Base-by-base conservation (phyloP, 176 grass and related monocot genomes). In the Triticum timopheevii region DNA sequence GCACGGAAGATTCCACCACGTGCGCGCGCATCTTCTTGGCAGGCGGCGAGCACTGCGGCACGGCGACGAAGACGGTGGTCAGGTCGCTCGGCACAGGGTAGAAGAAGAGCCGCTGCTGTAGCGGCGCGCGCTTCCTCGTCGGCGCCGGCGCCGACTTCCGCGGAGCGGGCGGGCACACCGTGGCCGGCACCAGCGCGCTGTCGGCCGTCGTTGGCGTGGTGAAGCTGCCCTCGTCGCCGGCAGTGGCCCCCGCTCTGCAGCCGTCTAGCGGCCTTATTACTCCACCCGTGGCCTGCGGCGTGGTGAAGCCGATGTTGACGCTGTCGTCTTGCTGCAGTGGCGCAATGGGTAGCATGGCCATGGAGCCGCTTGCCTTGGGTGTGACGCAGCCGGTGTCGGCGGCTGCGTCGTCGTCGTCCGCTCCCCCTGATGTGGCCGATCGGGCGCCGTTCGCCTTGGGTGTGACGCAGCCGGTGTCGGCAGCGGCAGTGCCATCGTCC, bases 141-240 rank as follows among this genome's bases (percentile, higher is more conserved):
- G 27, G 72, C 3, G 12, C 39, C 4, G 74, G 61, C 38, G 68
- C 47, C 45, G 84, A 84, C 78, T 91, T 98, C 82, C 88, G 83
- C 2, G 96, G 96, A 1, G 96, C 88, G 22, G 93, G 86, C 8
- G 96, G 96, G 82, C 93, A 94, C 69, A 83, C 86, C 19, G 65
- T 61, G 8, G 74, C 64, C 7, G 90, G 77, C 77, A 68, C 62
- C 22, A 93, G 50, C 11, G 66, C 25, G 67, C 84, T 82, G 1
- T 84, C 80, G 0, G 75, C 80, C 35, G 87, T 84, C 58, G 86
- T 95, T 13, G 71, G 71, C n/a, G 71, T 74, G 12, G 6, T 74
- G 71, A 74, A 74, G 71, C 38, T 23, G 35, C 0, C 10, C 5
- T 38, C 69, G 20, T 72, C 20, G n/a, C 11, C 11, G n/a, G 38